These are phyloP conservation scores for Aspergillus thermomutatus DNA, from an alignment of 2,329 filamentous ascomycete species.

Conservation along the genomic window DNA sequence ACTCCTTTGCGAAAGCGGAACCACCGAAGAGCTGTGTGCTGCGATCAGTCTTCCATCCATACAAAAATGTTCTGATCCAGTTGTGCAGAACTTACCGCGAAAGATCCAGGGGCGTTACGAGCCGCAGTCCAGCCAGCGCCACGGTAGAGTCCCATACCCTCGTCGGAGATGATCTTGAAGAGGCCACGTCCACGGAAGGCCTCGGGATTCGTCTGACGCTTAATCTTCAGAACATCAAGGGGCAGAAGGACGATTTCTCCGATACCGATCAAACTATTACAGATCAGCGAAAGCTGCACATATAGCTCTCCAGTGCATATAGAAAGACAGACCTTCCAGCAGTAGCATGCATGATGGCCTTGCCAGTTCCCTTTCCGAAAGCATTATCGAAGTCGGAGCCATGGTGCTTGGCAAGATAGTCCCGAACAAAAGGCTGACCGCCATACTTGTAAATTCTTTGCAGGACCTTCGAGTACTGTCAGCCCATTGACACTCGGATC, in stretches of 20 bases:
- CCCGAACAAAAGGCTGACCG: slow-evolving; percentile 89
- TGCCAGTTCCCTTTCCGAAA: slow-evolving; percentile 95
- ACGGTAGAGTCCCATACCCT: slow-evolving; percentile 92
- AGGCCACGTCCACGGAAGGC: slow-evolving; percentile 93
- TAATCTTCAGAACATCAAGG: slow-evolving; percentile 97
- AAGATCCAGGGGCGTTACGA: slow-evolving; percentile 93
- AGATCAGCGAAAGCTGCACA: slow-evolving; percentile 3
- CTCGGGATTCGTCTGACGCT: slow-evolving; percentile 98
- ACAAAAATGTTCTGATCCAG: slow-evolving; percentile 5
- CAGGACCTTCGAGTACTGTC: slow-evolving; percentile 56
- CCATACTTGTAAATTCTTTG: slow-evolving; percentile 99
- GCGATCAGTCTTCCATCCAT: slow-evolving; percentile 3
- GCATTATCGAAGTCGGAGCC: slow-evolving; percentile 78
- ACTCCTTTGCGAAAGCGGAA: slow-evolving; percentile 96
- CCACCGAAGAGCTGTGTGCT: slow-evolving; percentile 82
- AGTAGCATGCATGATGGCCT: slow-evolving; percentile 96
- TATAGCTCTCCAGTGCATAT: not conserved
- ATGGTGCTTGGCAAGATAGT: slow-evolving; percentile 79
- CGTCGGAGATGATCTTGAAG: slow-evolving; percentile 83
- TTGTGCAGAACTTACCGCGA: slow-evolving; percentile 65
- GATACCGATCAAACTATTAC: slow-evolving; percentile 78
- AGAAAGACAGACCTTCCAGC: slow-evolving; percentile 68
- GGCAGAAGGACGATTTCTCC: slow-evolving; percentile 95
- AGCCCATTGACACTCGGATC: slow-evolving; percentile 1
- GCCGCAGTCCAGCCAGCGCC: slow-evolving; percentile 98